Evolutionary conservation across 805 yeast species (phyloP).

Genomic region (Myxozyma geophila): DNA sequence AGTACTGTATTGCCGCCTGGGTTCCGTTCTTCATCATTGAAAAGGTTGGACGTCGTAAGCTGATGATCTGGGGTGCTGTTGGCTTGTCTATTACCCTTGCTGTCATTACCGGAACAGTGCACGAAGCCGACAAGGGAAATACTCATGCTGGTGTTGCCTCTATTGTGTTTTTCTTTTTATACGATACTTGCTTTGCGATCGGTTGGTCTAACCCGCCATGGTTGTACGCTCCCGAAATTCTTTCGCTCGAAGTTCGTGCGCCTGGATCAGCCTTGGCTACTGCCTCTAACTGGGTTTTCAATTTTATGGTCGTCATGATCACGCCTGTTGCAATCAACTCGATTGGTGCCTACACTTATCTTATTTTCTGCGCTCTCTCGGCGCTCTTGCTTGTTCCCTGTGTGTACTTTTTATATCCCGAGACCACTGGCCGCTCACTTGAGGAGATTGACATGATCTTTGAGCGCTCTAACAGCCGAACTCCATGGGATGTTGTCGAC

Average conservation of each 20-base stretch:
- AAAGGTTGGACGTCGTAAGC: slow-evolving; percentile 67
- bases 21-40: slow-evolving; percentile 77
- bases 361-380: slow-evolving; percentile 35
- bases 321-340: slow-evolving; percentile 52
- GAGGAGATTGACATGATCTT: slow-evolving; percentile 82
- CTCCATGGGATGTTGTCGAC: slow-evolving; percentile 22
- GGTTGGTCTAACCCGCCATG: slow-evolving; percentile 44
- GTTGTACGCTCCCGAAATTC: slow-evolving; percentile 72
- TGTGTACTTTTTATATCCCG: slow-evolving; percentile 57
- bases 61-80: slow-evolving; percentile 61
- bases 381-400: slow-evolving; percentile 47
- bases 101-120: slow-evolving; percentile 39
- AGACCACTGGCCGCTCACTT: slow-evolving; percentile 72
- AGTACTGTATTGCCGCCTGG: slow-evolving; percentile 49
- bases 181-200: slow-evolving; percentile 7
- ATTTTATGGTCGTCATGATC: slow-evolving; percentile 48
- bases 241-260: slow-evolving; percentile 67
- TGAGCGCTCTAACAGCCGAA: slow-evolving; percentile 4
- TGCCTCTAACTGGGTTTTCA: slow-evolving; percentile 69
- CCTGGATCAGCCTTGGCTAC: slow-evolving; percentile 63
- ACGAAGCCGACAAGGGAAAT: slow-evolving; percentile 47
- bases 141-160: slow-evolving; percentile 36
- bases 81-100: slow-evolving; percentile 31
- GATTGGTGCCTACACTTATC: slow-evolving; percentile 32
- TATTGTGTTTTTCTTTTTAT: slow-evolving; percentile 23